Evolutionary conservation across 2,329 filamentous ascomycete genomes (phyloP).

Genomic region (Neodidymelliopsis sp.): DNA sequence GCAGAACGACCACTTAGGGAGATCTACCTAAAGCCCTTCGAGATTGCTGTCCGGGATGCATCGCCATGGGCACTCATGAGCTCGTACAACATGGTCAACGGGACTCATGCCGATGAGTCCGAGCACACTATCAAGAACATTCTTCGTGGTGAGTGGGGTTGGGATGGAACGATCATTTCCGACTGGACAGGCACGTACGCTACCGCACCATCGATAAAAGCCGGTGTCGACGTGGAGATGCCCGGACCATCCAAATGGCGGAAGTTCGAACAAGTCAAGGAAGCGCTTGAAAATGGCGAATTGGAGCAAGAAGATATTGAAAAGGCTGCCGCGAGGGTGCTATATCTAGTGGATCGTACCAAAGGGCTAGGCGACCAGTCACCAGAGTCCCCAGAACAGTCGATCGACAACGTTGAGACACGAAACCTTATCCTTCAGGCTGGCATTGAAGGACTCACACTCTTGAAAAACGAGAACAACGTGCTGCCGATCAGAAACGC

Average conservation of each 20-base stretch:
- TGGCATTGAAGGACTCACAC: slow-evolving; percentile 67
- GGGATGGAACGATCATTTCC: slow-evolving; percentile 54
- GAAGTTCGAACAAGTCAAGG: slow-evolving; percentile 45
- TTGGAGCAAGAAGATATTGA: slow-evolving; percentile 58
- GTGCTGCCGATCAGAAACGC: slow-evolving; percentile 66
- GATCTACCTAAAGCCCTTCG: slow-evolving; percentile 77
- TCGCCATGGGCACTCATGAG: slow-evolving; percentile 74
- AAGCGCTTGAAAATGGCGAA: slow-evolving; percentile 46
- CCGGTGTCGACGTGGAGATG: slow-evolving; percentile 53
- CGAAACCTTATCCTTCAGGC: slow-evolving; percentile 66
- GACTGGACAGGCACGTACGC: slow-evolving; percentile 53
- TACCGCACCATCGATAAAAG: slow-evolving; percentile 48
- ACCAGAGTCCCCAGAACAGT: slow-evolving; percentile 63
- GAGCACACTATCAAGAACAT: slow-evolving; percentile 53
- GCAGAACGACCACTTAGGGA: slow-evolving; percentile 72
- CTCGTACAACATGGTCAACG: slow-evolving; percentile 73
- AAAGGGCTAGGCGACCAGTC: slow-evolving; percentile 65
- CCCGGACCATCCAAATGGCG: slow-evolving; percentile 52
- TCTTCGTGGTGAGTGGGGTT: slow-evolving; percentile 51
- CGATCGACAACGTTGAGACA: slow-evolving; percentile 62
- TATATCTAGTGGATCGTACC: slow-evolving; percentile 69
- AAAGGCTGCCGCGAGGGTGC: slow-evolving; percentile 60
- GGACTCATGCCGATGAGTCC: slow-evolving; percentile 55
- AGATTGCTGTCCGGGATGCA: slow-evolving; percentile 73
- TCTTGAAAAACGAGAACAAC: slow-evolving; percentile 68